Conservation (phyloP, 169 alveolate genomes). For the Cryptosporidium xiaoi region DNA sequence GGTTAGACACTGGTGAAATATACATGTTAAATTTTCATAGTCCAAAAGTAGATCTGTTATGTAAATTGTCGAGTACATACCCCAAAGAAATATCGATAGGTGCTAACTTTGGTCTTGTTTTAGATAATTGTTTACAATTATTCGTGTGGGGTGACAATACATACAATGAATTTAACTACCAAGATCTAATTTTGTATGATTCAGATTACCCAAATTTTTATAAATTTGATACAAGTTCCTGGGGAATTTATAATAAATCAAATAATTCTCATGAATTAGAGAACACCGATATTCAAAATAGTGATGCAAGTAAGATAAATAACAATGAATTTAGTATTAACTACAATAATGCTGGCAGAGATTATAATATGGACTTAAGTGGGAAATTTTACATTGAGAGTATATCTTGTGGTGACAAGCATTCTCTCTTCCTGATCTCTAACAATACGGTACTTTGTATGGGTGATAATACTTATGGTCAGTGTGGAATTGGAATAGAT, state of each 20-base stretch:
- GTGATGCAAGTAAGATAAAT: neutral
- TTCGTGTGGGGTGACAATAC: constrained; percentile 74
- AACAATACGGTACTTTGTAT: constrained; percentile 31
- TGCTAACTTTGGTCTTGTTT: constrained; percentile 37
- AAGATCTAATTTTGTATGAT: constrained; percentile 18
- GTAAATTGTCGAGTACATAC: constrained; percentile 10
- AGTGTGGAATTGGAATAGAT: constrained; percentile 44
- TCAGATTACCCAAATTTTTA: constrained; percentile 41
- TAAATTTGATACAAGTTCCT: constrained; percentile 21
- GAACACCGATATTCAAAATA: neutral
- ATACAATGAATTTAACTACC: constrained; percentile 46
- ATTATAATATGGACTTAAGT: neutral
- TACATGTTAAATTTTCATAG: constrained; percentile 46
- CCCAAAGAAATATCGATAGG: constrained; percentile 53
- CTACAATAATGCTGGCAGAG: neutral
- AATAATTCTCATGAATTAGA: neutral
- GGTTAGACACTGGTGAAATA: constrained; percentile 47
- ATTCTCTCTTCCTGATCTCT: constrained; percentile 42
- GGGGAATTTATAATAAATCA: constrained; percentile 45
- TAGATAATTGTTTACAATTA: constrained; percentile 36
- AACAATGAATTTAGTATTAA: neutral
- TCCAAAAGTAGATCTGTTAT: constrained; percentile 21
- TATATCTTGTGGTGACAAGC: constrained; percentile 65
- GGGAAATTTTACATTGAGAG: constrained; percentile 30
- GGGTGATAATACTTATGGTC: constrained; percentile 74